phyloP scores from a whole-genome alignment of 352 stramenopile species.

The Phytopythium helicoides region DNA sequence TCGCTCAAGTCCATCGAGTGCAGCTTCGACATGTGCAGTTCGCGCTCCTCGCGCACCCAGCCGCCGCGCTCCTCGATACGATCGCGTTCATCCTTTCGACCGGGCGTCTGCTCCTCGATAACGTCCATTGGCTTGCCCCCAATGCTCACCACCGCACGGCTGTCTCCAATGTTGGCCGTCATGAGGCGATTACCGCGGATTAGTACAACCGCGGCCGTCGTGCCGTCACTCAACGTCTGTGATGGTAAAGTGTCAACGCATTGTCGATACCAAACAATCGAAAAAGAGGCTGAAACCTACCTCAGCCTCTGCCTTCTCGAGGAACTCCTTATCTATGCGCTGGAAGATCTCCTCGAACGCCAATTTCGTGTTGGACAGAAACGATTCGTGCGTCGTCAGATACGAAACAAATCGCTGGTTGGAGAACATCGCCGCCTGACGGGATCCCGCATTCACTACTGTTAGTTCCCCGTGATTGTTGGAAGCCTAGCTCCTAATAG shows the following conservation, averaged over 20 bases:
- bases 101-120: conserved; percentile 86
- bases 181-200: conserved; percentile 80
- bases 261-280: background rate
- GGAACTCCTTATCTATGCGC: conserved; percentile 76
- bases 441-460: background rate
- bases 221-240: conserved; percentile 68
- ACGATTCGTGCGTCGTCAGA: conserved; percentile 64
- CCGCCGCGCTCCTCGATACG: conserved; percentile 74
- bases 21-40: conserved; percentile 86
- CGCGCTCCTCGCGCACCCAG: conserved; percentile 81
- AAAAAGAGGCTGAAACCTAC: conserved; percentile 16
- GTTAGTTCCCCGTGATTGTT: too few species aligned
- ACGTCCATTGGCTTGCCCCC: conserved; percentile 79
- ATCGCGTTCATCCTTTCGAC: conserved; percentile 61
- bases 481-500: background rate
- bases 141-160: conserved; percentile 81
- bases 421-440: conserved; percentile 70
- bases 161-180: conserved; percentile 88
- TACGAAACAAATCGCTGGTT: conserved; percentile 71
- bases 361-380: conserved; percentile 50
- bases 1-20: conserved; percentile 89
- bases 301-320: conserved; percentile 55
- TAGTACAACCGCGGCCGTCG: conserved; percentile 74
- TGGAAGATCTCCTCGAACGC: conserved; percentile 79
- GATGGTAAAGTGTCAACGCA: background rate